Base-by-base conservation (phyloP, 805 yeast species). In the Metschnikowia similis region DNA sequence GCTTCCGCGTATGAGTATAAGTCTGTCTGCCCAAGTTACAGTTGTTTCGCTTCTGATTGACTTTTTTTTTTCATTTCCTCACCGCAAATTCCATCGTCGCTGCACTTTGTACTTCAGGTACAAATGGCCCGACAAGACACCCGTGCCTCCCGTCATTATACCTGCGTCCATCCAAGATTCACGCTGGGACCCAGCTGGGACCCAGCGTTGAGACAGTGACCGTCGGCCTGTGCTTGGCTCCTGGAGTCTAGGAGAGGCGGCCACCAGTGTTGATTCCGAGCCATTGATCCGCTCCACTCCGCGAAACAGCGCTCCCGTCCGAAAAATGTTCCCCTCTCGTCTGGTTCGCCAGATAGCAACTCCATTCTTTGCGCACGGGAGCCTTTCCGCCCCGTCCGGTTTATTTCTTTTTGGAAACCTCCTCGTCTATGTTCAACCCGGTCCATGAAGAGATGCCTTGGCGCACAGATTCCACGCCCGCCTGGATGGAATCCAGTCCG, bases 371-470 rank as follows among this genome's bases (percentile, higher is more conserved):
- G 21, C 21, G 21, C 21, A 21, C 21, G 21, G 21, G 21, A 21
- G 4, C 4, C 31, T 29, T 29, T 10, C 6, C 31, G 31, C 31
- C 7, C 10, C 8, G 16, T 4, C 35, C n/a, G 8, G 16, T 32
- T 32, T 14, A n/a, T 11, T 36, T 11, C 34, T 16, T 35, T 17
- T 8, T 29, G 28, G 35, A 17, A 74, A 82, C 85, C 35, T 79
- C 82, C 51, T 80, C 85, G 51, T 81, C 85, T 29, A 85, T 64
- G 59, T 83, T 81, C 65, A 87, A 72, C 5, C 92, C 92, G n/a
- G 91, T 84, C 56, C 74, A 66, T 13, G 75, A 75, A 35, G 79
- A 80, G 49, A 85, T 60, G 8, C 72, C 60, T 56, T 67, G 69
- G 53, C 77, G 74, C 39, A 80, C 63, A 16, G 69, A 59, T 17